phyloP scores from a whole-genome alignment of 768 basidiomycete species.

The Fomitopsis serialis region DNA sequence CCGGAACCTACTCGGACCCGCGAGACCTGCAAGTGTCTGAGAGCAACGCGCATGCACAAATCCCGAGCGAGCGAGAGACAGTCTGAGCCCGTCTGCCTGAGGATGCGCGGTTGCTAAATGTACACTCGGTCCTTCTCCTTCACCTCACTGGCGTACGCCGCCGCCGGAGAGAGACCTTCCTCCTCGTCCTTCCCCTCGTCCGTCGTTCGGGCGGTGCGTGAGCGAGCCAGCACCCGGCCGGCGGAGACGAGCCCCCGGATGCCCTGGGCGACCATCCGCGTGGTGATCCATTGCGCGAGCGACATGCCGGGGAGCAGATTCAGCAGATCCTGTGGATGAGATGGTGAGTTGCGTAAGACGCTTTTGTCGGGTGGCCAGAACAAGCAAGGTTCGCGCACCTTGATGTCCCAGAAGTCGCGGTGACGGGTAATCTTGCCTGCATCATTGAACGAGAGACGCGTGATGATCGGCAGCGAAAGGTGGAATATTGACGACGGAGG shows the following conservation, averaged over 20 bases:
- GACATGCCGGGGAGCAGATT: slow-evolving; percentile 67
- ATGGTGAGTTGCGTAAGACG: not conserved
- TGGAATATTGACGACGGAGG: slow-evolving; percentile 68
- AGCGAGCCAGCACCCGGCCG: slow-evolving; percentile 6
- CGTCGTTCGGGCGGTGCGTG: not conserved
- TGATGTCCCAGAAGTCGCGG: slow-evolving; percentile 77
- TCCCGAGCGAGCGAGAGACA: too few relatives aligned
- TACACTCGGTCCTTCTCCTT: too few relatives aligned
- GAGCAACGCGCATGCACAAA: too few relatives aligned
- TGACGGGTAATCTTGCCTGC: too few relatives aligned
- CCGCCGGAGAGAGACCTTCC: slow-evolving; percentile 8
- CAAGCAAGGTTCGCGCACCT: slow-evolving; percentile 24
- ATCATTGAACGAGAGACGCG: slow-evolving; percentile 74
- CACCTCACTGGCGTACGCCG: not conserved
- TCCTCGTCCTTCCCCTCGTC: slow-evolving; percentile 9
- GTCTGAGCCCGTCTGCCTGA: too few relatives aligned
- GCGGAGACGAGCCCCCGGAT: slow-evolving; percentile 27
- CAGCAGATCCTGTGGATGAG: slow-evolving; percentile 47
- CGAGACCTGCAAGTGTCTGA: too few relatives aligned
- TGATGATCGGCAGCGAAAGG: slow-evolving; percentile 64
- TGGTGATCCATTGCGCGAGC: slow-evolving; percentile 62
- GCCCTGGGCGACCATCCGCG: slow-evolving; percentile 54
- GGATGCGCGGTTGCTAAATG: too few relatives aligned
- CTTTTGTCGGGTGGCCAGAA: too few relatives aligned
- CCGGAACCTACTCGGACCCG: too few relatives aligned